Conservation (phyloP, 2,329 filamentous ascomycete species). For the Diplodia intermedia region DNA sequence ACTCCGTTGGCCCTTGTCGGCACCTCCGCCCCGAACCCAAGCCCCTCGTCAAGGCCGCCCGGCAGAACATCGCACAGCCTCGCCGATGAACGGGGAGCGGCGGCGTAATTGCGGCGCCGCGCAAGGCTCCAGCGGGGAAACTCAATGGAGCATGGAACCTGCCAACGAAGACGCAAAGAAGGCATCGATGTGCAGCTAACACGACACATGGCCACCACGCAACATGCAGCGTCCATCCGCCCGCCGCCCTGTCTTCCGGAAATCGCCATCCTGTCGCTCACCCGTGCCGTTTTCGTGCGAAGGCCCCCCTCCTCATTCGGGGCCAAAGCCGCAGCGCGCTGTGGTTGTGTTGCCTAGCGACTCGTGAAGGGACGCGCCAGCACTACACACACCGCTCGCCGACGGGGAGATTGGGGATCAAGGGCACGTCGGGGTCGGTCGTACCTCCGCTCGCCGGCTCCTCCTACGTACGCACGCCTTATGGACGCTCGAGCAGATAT, state of each 20-base stretch:
- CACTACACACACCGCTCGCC: conserved; percentile 9
- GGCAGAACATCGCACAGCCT: conserved; percentile 15
- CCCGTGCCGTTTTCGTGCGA: neutral
- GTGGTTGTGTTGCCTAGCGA: neutral
- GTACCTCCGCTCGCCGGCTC: neutral
- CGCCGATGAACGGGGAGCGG: neutral
- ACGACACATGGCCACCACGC: neutral
- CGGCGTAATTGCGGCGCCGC: neutral
- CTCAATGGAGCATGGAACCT: neutral
- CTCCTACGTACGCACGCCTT: neutral
- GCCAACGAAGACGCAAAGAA: neutral
- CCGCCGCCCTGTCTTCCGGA: neutral
- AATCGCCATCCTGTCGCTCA: neutral
- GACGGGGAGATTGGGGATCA: neutral
- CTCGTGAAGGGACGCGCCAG: conserved; percentile 1
- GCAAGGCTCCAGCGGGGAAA: neutral
- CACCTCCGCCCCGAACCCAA: neutral
- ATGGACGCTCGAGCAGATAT: neutral
- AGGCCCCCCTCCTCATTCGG: neutral
- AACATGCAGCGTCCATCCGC: neutral
- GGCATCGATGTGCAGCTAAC: neutral
- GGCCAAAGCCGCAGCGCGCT: neutral
- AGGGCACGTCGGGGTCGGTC: neutral
- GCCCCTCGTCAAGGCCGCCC: conserved; percentile 21
- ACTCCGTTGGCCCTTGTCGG: neutral